Evolutionary conservation across 495 filamentous ascomycete species (phyloP), one percentile per base, ranked within the genome.

Genomic region (Tuber indicum): DNA sequence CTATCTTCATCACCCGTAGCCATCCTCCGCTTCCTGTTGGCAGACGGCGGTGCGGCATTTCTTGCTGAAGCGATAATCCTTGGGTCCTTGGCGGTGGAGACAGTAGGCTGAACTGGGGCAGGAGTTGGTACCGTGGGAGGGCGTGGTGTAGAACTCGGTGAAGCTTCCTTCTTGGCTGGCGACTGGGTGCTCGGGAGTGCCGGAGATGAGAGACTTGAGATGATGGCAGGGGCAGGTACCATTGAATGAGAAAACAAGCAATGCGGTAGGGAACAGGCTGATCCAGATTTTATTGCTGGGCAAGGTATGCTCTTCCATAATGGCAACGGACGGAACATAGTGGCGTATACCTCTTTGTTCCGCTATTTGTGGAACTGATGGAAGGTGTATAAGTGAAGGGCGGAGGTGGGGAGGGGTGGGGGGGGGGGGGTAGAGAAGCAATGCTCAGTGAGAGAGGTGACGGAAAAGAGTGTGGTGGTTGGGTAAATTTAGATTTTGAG

Each of bases 201-300:
- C 58, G 36, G 58, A 36, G 26, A 66, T 16, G 58, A 26, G 58
- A 36, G 58, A 36, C 26, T 36, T 36, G 58, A 14, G 58, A 7
- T 36, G 58, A 8, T 17, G 36, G 78, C 44, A 71, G 77, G 71
- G 72, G 62, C 46, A 66, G 69, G 19, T 17, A 8, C 26, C 16
- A 77, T 45, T 44, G 85, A 82, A 81, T 92, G 90, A 12, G 85
- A 86, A 83, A 91, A 92, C 21, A 91, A 85, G 84, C 90, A 92
- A 73, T 85, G 87, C n/a, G 87, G 81, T 12, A 91, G 84, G 32
- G 82, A 77, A 82, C 90, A 92, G 71, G 82, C 71, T 73, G 77
- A 77, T 69, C 78, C 75, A 66, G 74, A 71, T 23, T 79, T 74
- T 23, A 80, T 74, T 44, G 74, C 77, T 3, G 78, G 78, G 43